These are phyloP conservation scores for Macrophomina tecta DNA, from an alignment of 2,329 filamentous ascomycete species.

Conservation along the genomic window DNA sequence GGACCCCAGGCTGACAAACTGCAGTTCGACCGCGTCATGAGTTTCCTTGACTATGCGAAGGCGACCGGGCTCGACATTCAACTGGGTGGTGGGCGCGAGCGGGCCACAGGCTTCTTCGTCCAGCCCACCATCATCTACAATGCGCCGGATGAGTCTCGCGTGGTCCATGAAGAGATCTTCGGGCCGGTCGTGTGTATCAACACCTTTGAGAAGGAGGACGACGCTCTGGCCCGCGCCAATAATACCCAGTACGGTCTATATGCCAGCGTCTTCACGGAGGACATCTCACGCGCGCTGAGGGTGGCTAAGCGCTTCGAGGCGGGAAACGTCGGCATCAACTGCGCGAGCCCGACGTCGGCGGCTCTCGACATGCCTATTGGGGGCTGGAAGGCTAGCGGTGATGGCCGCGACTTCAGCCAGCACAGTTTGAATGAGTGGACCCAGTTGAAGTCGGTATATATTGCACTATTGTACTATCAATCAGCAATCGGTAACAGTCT, in stretches of 20 bases:
- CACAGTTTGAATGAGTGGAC: background rate
- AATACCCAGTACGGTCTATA: background rate
- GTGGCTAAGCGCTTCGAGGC: background rate
- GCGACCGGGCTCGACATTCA: slow-evolving; percentile 44
- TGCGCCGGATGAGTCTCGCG: slow-evolving; percentile 47
- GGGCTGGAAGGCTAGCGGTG: background rate
- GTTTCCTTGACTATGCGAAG: slow-evolving; percentile 46
- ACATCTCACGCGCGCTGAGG: background rate
- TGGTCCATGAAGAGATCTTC: slow-evolving; percentile 47
- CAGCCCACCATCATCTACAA: slow-evolving; percentile 55
- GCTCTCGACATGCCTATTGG: background rate
- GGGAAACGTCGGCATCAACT: background rate
- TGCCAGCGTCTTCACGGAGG: background rate
- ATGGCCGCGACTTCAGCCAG: background rate
- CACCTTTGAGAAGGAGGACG: slow-evolving; percentile 44
- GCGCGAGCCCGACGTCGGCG: background rate
- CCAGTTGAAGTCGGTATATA: too few species aligned
- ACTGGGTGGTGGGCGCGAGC: slow-evolving; percentile 34
- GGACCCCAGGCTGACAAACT: background rate
- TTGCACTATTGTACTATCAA: too few species aligned
- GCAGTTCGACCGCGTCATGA: slow-evolving; percentile 35
- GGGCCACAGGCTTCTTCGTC: slow-evolving; percentile 49
- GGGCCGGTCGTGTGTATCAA: slow-evolving; percentile 46
- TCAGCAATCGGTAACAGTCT: too few species aligned
- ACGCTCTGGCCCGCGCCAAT: slow-evolving; percentile 25